Conservation (phyloP, 768 basidiomycete species). For the Russula olivacea region DNA sequence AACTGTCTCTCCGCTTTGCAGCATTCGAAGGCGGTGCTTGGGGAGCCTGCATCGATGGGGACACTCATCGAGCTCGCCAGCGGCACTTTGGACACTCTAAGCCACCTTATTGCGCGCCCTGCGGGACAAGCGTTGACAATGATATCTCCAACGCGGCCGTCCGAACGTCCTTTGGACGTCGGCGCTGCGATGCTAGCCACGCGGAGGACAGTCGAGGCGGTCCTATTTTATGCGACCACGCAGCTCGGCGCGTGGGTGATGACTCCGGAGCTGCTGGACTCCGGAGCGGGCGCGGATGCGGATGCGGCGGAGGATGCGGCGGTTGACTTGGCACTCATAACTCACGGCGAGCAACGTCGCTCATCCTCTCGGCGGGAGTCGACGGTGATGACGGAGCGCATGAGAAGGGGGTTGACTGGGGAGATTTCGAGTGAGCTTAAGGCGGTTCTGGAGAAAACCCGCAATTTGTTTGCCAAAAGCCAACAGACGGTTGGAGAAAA, state of each 20-base stretch:
- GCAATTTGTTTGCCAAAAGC: slow-evolving; percentile 57
- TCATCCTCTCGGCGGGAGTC: slow-evolving; percentile 37
- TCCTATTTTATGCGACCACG: slow-evolving; percentile 64
- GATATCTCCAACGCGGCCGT: slow-evolving; percentile 28
- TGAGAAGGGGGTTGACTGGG: slow-evolving; percentile 72
- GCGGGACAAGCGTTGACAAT: slow-evolving; percentile 48
- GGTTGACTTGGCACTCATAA: slow-evolving; percentile 15
- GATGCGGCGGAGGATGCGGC: slow-evolving; percentile 41
- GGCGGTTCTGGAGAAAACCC: slow-evolving; percentile 57
- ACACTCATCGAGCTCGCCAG: slow-evolving; percentile 83
- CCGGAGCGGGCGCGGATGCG: slow-evolving; percentile 29
- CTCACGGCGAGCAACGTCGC: slow-evolving; percentile 39
- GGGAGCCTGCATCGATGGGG: slow-evolving; percentile 79
- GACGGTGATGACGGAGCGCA: slow-evolving; percentile 53
- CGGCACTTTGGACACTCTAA: slow-evolving; percentile 66
- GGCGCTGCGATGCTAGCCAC: slow-evolving; percentile 51
- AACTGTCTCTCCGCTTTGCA: slow-evolving; percentile 30
- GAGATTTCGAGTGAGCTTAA: slow-evolving; percentile 74
- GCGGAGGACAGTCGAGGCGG: slow-evolving; percentile 58
- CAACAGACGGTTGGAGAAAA: slow-evolving; percentile 41
- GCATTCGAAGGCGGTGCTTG: slow-evolving; percentile 81
- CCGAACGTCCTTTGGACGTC: slow-evolving; percentile 38
- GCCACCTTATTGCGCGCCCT: slow-evolving; percentile 53
- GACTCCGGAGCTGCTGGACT: slow-evolving; percentile 50
- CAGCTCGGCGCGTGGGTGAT: slow-evolving; percentile 76